These are phyloP conservation scores for Tilletia caries DNA, from an alignment of 1,284 basidiomycete species.

Conservation along the genomic window DNA sequence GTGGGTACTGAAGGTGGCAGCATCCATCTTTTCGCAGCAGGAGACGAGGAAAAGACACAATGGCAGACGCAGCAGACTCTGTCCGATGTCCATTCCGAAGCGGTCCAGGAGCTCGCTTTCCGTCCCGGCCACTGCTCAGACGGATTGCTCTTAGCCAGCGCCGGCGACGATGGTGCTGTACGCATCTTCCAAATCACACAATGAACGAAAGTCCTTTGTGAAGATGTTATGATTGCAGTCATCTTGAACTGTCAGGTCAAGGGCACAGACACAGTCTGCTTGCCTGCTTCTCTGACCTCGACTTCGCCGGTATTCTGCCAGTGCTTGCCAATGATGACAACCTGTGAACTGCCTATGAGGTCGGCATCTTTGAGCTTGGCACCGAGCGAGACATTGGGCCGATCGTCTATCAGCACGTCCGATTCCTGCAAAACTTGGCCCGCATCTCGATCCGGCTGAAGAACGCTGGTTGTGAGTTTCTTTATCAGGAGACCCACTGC, in stretches of 20 bases:
- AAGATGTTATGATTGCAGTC: no score
- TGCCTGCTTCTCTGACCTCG: slow-evolving; percentile 25
- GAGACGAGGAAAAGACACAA: no score
- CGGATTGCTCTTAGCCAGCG: neutral
- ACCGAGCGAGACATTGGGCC: slow-evolving; percentile 34
- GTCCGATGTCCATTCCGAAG: neutral
- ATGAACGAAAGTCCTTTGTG: no score
- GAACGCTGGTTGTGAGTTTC: neutral
- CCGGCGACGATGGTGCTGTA: neutral
- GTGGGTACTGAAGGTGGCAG: neutral
- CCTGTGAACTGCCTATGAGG: slow-evolving; percentile 44
- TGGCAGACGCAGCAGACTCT: neutral
- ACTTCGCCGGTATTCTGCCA: slow-evolving; percentile 33
- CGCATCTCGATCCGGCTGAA: neutral
- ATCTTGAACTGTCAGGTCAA: no score
- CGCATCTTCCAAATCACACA: neutral
- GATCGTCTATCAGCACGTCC: slow-evolving; percentile 51
- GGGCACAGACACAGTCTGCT: neutral
- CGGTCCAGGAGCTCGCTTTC: slow-evolving; percentile 4
- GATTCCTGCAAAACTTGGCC: neutral
- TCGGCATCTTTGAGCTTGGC: slow-evolving; percentile 52
- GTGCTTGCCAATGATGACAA: slow-evolving; percentile 46
- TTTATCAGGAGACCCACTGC: slow-evolving; percentile 12
- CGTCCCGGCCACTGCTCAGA: neutral
- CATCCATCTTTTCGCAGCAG: neutral